These are phyloP conservation scores for Syncephalastrum sp. DNA, from an alignment of 371 early-diverging fungal genomes.

Conservation along the genomic window DNA sequence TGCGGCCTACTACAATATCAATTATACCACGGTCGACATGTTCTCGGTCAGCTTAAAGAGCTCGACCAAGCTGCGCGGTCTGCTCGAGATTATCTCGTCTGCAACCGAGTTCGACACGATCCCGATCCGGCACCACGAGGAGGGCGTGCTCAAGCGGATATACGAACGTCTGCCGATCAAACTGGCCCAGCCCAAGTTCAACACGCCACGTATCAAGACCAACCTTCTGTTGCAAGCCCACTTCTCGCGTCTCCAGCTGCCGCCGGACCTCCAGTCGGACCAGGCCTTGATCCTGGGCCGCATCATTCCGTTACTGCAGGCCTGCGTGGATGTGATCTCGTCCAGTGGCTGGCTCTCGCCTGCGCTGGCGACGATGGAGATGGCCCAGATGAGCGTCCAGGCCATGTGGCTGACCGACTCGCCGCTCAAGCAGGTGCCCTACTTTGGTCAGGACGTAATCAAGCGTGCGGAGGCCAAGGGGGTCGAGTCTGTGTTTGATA, in stretches of 20 bases:
- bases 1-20: slow-evolving; percentile 94
- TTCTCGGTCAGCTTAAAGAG: slow-evolving; percentile 84
- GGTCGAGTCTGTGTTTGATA: slow-evolving; percentile 89
- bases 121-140: slow-evolving; percentile 94
- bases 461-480: slow-evolving; percentile 62
- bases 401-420: slow-evolving; percentile 96
- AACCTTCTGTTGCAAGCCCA: slow-evolving; percentile 93
- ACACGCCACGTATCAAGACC: slow-evolving; percentile 87
- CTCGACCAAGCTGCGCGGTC: slow-evolving; percentile 85
- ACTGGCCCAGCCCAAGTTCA: slow-evolving; percentile 60
- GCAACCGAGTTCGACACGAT: slow-evolving; percentile 91
- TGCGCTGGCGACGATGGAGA: slow-evolving; percentile 91
- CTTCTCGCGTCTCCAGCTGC: slow-evolving; percentile 86
- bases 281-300: slow-evolving; percentile 70
- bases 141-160: slow-evolving; percentile 69
- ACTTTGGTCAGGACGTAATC: slow-evolving; percentile 70
- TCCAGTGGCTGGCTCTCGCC: slow-evolving; percentile 91
- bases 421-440: slow-evolving; percentile 90
- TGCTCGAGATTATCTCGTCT: slow-evolving; percentile 89
- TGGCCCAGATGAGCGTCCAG: slow-evolving; percentile 95
- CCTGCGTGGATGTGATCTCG: slow-evolving; percentile 93
- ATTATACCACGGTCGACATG: slow-evolving; percentile 91
- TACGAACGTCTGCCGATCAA: slow-evolving; percentile 83
- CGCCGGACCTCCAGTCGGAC: slow-evolving; percentile 91
- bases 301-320: slow-evolving; percentile 86